These are phyloP conservation scores for Vigna radiata DNA, from an alignment of 306 rosid species.

Conservation along the genomic window DNA sequence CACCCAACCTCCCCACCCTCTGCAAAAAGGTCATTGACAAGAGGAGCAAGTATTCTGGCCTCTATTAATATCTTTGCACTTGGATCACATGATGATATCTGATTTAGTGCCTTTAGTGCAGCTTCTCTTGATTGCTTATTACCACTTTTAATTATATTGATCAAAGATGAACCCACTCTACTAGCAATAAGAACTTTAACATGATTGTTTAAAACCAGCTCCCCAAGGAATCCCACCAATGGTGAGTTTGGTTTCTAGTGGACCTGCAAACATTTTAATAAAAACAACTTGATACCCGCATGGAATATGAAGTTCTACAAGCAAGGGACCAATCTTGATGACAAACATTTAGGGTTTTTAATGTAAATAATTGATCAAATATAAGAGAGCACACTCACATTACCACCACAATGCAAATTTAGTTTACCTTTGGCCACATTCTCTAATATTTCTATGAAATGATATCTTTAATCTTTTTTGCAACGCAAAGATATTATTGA, in stretches of 20 bases:
- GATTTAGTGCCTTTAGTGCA: no score
- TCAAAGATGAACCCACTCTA: conserved; percentile 86
- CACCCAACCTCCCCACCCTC: conserved; percentile 51
- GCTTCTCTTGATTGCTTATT: conserved; percentile 89
- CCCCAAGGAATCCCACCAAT: no score
- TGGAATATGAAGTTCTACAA: conserved; percentile 21
- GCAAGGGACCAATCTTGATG: conserved; percentile 32
- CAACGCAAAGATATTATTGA: no score
- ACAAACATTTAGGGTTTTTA: conserved; percentile 18
- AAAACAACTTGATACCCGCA: conserved; percentile 21
- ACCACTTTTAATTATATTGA: conserved; percentile 79
- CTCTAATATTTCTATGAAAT: conserved; percentile 24
- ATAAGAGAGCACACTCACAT: conserved; percentile 13
- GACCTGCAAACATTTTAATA: conserved; percentile 66
- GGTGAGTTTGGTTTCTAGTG: conserved; percentile 87
- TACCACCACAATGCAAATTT: conserved; percentile 8
- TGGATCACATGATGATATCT: conserved; percentile 86
- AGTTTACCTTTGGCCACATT: conserved; percentile 8
- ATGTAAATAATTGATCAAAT: conserved; percentile 31
- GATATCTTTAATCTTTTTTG: not conserved
- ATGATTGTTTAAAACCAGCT: conserved; percentile 86
- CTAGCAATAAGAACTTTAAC: conserved; percentile 80
- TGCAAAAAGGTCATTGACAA: conserved; percentile 88
- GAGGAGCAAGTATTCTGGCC: conserved; percentile 95
- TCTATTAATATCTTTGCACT: conserved; percentile 87